Evolutionary conservation across 306 rosid species (phyloP).

Genomic region (Canavalia gladiata): DNA sequence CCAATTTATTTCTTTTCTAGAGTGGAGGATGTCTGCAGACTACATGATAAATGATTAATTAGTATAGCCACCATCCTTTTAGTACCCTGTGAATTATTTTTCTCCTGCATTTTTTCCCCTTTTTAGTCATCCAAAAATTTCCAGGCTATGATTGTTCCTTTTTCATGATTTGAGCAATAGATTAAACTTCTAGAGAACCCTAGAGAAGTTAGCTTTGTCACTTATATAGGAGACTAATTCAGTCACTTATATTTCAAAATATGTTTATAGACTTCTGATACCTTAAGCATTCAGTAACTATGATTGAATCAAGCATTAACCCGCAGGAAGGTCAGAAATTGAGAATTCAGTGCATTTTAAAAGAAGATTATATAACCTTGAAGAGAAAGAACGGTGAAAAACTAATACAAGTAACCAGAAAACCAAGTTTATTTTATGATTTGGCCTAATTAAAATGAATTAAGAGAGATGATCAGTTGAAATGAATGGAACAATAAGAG

Average conservation of each 20-base stretch:
- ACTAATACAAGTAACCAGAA: conserved; percentile 30
- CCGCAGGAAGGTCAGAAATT: conserved; percentile 19
- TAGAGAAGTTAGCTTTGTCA: conserved; percentile 15
- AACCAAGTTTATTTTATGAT: background rate
- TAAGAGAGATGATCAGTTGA: background rate
- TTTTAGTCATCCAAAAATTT: conserved; percentile 8
- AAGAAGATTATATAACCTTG: conserved; percentile 1
- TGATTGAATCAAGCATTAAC: background rate
- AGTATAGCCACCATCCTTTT: conserved; percentile 19
- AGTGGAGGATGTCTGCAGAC: conserved; percentile 16
- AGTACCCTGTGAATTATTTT: background rate
- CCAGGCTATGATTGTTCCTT: conserved; percentile 29
- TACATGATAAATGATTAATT: background rate
- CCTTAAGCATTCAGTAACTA: background rate
- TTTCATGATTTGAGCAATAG: conserved; percentile 39
- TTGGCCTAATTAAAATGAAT: conserved; percentile 41
- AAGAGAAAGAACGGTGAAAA: conserved; percentile 11
- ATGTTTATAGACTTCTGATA: background rate
- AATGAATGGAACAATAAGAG: conserved; percentile 12
- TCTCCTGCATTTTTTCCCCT: background rate
- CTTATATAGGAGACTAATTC: background rate
- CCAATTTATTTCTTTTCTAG: conserved; percentile 5
- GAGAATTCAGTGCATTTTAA: background rate
- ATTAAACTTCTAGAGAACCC: conserved; percentile 18
- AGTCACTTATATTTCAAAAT: conserved; percentile 2